Percentiles rank a stretch among this genome's conserved stretches.
These are phyloP conservation scores for Kondoa subrosea DNA, from an alignment of 768 basidiomycete species.

Conservation along the genomic window DNA sequence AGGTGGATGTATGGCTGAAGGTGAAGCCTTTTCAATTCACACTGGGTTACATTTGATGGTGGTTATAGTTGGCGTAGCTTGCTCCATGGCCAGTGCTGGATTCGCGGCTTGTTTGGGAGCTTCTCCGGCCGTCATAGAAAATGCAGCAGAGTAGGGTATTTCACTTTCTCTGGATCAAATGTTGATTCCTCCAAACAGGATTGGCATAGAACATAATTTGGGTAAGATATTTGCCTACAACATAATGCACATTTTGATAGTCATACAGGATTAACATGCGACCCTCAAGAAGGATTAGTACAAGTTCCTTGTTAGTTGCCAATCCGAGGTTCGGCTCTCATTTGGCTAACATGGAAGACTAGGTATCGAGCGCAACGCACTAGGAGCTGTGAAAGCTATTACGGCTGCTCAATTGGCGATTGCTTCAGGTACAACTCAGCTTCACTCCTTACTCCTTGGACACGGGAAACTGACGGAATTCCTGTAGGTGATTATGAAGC, in stretches of 20 bases:
- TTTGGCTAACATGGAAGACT: not conserved
- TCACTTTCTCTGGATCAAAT: not conserved
- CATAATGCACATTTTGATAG: slow-evolving; percentile 14
- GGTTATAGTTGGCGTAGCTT: slow-evolving; percentile 66
- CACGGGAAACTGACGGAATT: too few relatives aligned
- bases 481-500: not conserved
- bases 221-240: slow-evolving; percentile 32
- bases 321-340: not conserved
- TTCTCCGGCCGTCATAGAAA: slow-evolving; percentile 27
- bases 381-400: slow-evolving; percentile 27
- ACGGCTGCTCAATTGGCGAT: slow-evolving; percentile 71
- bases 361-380: slow-evolving; percentile 40
- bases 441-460: too few relatives aligned
- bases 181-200: slow-evolving; percentile 54
- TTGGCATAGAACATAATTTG: slow-evolving; percentile 71
- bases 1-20: slow-evolving; percentile 59
- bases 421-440: too few relatives aligned
- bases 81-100: slow-evolving; percentile 86
- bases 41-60: not conserved
- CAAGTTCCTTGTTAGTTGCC: slow-evolving; percentile 80
- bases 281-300: slow-evolving; percentile 68
- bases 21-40: not conserved
- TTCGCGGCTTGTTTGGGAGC: slow-evolving; percentile 88
- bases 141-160: slow-evolving; percentile 28
- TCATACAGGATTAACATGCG: slow-evolving; percentile 51